Evolutionary conservation across 1,139 yeast species (phyloP), one percentile per base, ranked within the genome.

Genomic region (Pichia sp.): DNA sequence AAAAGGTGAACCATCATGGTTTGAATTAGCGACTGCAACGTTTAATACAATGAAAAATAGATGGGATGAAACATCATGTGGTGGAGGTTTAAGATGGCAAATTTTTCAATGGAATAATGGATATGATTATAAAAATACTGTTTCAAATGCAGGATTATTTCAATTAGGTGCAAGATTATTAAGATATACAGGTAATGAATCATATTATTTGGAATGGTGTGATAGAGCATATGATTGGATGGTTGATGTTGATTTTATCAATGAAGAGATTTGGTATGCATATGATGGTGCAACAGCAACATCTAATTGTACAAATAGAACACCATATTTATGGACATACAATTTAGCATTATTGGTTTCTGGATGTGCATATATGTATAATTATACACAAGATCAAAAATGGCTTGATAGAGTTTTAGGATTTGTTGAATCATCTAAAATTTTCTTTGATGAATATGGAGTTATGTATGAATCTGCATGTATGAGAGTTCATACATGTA

Each of bases 51-150:
- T 84, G 83, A 74, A 77, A 43, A 66, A 71, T 12, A 69, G 94
- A 50, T 84, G 95, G 95, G 93, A 84, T 54, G 55, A 61, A 9
- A 58, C 52, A 2, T 60, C 66, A 47, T 84, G 95, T 61, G 68
- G 66, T 35, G 95, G 95, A 32, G 95, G 95, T 0, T 64, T 84
- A 45, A 71, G 94, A 62, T 84, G 95, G 95, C 95, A 84, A 66
- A 84, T 83, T 51, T 80, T 77, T 65, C 70, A 77, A 40, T 77
- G 83, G 79, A 79, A 79, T 57, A 64, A 79, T 4, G 94, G 95
- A 39, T 84, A 80, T 59, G 73, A 76, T 55, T 84, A 84, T 64
- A 84, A 84, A 59, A 84, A 84, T 61, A 69, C 88, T 23, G 82
- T 84, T 44, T 74, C 89, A 23, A 84, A 82, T 58, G 93, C 86